Conservation (phyloP, 225 moss, liverwort and hornwort genomes). For the Neckera pumila region DNA sequence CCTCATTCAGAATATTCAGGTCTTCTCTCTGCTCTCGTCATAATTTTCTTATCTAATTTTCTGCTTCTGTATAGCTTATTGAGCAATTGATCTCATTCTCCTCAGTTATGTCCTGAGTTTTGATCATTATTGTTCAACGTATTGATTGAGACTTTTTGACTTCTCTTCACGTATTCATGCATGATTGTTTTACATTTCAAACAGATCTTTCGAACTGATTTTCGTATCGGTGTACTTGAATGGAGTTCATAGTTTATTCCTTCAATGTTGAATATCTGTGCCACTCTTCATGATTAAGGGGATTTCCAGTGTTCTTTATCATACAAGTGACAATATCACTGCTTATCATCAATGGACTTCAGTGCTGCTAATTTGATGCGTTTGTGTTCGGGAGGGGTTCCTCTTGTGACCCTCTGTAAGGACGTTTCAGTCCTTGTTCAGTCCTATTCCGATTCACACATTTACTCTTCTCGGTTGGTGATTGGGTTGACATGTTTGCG, state of each 20-base stretch:
- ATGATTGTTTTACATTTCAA: neutral
- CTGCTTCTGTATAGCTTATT: neutral
- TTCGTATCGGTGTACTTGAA: neutral
- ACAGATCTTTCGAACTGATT: neutral
- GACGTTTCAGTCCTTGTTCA: neutral
- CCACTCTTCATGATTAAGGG: neutral
- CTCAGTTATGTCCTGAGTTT: neutral
- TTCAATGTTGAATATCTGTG: neutral
- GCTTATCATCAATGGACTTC: neutral
- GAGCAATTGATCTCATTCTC: neutral
- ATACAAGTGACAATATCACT: neutral
- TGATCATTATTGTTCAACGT: neutral
- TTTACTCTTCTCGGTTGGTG: neutral
- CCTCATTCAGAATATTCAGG: slow-evolving; percentile 97
- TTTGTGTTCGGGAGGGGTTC: neutral
- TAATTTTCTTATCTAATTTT: neutral
- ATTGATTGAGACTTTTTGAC: neutral
- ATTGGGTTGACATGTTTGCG: neutral
- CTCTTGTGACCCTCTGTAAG: neutral
- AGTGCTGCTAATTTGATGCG: neutral
- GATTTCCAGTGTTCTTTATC: neutral
- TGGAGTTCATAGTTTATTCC: neutral
- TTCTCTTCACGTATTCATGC: neutral
- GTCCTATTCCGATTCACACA: neutral
- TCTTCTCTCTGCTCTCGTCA: neutral